Percentiles rank a stretch among this genome's conserved stretches.
These are phyloP conservation scores for Dictyostelium firmibasis DNA, from an alignment of 78 protist species.

Conservation along the genomic window DNA sequence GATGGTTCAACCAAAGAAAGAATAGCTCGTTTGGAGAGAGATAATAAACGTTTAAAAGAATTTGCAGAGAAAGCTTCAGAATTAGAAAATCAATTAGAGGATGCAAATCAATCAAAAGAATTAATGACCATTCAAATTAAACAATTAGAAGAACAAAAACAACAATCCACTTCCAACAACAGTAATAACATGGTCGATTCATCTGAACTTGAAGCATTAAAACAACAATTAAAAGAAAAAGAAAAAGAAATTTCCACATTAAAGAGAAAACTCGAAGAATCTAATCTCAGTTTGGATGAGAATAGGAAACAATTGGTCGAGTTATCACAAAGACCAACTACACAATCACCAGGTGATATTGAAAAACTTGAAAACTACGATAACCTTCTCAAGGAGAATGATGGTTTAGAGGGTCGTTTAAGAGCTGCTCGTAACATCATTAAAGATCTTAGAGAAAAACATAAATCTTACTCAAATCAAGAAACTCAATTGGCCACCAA, in stretches of 20 bases:
- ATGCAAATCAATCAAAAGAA: conserved; percentile 16
- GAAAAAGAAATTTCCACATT: not conserved
- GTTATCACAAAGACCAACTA: not conserved
- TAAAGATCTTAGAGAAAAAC: conserved; percentile 48
- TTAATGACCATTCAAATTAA: not conserved
- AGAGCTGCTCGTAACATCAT: conserved; percentile 73
- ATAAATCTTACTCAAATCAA: not conserved
- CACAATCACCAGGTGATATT: not conserved
- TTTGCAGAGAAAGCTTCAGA: conserved; percentile 15
- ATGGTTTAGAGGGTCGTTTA: conserved; percentile 40
- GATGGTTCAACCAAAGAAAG: conserved; percentile 38
- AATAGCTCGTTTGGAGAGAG: conserved; percentile 68
- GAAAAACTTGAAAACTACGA: not conserved
- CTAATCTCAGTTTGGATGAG: conserved; percentile 10
- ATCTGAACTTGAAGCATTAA: conserved; percentile 22
- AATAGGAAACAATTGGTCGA: conserved; percentile 31
- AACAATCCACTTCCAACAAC: not conserved
- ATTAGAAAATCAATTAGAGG: conserved; percentile 52
- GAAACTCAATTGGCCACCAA: conserved; percentile 11
- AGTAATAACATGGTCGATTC: not conserved
- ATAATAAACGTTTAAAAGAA: conserved; percentile 60
- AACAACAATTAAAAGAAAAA: not conserved
- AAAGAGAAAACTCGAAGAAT: conserved; percentile 31
- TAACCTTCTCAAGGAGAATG: not conserved
- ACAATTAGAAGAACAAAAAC: not conserved